phyloP scores from a whole-genome alignment of 257 asterid species.

The Plantago elongata region DNA sequence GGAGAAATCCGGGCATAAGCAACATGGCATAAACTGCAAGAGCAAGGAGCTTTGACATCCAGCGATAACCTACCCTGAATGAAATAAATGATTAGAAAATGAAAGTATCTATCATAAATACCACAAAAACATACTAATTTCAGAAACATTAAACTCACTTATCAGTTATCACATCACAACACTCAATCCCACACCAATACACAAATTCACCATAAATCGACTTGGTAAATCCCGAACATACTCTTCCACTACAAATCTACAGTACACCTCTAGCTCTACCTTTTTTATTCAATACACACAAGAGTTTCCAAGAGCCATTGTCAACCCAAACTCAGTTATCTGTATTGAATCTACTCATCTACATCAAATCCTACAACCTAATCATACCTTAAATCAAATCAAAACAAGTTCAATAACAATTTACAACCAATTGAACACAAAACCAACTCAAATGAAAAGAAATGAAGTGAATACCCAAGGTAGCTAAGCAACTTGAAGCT shows the following conservation, averaged over 20 bases:
- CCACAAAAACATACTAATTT: not conserved
- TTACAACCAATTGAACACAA: no score
- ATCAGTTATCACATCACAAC: no score
- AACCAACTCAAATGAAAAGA: not conserved
- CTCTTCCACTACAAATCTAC: no score
- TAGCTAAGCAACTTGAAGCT: constrained; percentile 77
- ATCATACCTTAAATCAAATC: not conserved
- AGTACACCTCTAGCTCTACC: no score
- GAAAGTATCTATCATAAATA: not conserved
- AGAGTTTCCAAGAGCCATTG: no score
- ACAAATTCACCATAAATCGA: no score
- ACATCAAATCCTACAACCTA: not conserved
- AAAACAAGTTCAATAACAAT: no score
- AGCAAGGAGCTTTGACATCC: constrained; percentile 81
- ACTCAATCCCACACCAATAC: no score
- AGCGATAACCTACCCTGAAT: constrained; percentile 94
- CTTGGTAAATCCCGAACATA: no score
- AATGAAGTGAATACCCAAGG: constrained; percentile 58
- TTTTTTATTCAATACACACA: no score
- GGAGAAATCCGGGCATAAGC: constrained; percentile 97
- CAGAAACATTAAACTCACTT: no score
- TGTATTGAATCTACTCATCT: no score
- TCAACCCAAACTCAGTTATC: not conserved
- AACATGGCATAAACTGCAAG: constrained; percentile 79
- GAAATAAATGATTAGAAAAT: constrained; percentile 32